Conservation (phyloP, 2,329 filamentous ascomycete genomes). For the Fusarium floridanum region DNA sequence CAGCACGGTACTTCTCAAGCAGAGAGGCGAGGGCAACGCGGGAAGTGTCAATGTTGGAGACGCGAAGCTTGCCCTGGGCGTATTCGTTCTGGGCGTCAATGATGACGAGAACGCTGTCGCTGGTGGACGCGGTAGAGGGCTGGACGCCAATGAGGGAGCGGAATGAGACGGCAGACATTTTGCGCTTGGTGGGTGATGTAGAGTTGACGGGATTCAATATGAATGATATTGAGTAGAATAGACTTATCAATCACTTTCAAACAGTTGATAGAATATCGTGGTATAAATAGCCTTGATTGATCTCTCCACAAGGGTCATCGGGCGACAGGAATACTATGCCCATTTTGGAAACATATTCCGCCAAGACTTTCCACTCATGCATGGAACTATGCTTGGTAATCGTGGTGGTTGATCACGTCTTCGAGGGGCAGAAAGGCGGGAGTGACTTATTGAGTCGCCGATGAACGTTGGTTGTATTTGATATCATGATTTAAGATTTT, state of each 20-base stretch:
- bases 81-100: constrained; percentile 81
- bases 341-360: background rate
- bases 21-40: constrained; percentile 68
- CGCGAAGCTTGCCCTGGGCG: constrained; percentile 67
- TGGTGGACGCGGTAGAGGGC: constrained; percentile 66
- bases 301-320: background rate
- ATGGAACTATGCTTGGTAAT: background rate
- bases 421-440: background rate
- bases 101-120: constrained; percentile 73
- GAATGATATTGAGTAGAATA: background rate
- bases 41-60: constrained; percentile 64
- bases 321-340: background rate
- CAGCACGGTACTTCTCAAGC: constrained; percentile 69
- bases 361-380: background rate
- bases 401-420: background rate
- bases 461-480: background rate
- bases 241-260: background rate
- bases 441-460: background rate
- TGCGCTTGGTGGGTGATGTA: background rate
- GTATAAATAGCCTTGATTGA: background rate
- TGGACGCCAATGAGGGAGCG: constrained; percentile 66
- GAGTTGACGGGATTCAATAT: background rate
- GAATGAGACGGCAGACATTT: constrained; percentile 41
- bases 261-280: background rate
- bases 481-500: background rate